Conservation (phyloP, 257 asterid species). For the Lantana camara region DNA sequence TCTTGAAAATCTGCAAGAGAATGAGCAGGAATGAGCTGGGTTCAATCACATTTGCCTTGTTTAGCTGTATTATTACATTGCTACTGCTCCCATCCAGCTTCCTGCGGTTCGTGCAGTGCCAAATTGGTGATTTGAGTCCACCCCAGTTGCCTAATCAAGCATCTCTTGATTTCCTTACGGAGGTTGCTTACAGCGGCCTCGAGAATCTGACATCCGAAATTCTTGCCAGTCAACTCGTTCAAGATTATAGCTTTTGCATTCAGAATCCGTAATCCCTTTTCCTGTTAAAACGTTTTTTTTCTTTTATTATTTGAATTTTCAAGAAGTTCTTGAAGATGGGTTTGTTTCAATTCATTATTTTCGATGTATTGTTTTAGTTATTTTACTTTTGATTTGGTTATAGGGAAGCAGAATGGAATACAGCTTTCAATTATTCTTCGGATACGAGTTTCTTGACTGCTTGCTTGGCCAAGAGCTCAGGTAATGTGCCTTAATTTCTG, state of each 20-base stretch:
- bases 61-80: slow-evolving; percentile 11
- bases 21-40: slow-evolving; percentile 42
- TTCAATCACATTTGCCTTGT: slow-evolving; percentile 17
- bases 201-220: slow-evolving; percentile 54
- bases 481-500: slow-evolving; percentile 28
- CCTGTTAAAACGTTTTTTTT: not conserved
- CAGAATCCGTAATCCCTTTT: slow-evolving; percentile 50
- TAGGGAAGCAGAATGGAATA: slow-evolving; percentile 74
- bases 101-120: slow-evolving; percentile 55
- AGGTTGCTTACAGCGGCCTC: slow-evolving; percentile 40
- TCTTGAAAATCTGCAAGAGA: slow-evolving; percentile 7
- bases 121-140: slow-evolving; percentile 27
- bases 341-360: not conserved
- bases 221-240: slow-evolving; percentile 49
- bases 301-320: not conserved
- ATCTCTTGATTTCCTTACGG: slow-evolving; percentile 39
- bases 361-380: no score
- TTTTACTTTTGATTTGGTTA: no score
- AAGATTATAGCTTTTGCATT: slow-evolving; percentile 61
- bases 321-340: no score
- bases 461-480: slow-evolving; percentile 62
- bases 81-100: slow-evolving; percentile 23
- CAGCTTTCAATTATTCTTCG: slow-evolving; percentile 63
- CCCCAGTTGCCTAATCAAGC: slow-evolving; percentile 36
- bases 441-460: slow-evolving; percentile 63